phyloP scores from a whole-genome alignment of 768 basidiomycete genomes.

The Myochromella boudieri region DNA sequence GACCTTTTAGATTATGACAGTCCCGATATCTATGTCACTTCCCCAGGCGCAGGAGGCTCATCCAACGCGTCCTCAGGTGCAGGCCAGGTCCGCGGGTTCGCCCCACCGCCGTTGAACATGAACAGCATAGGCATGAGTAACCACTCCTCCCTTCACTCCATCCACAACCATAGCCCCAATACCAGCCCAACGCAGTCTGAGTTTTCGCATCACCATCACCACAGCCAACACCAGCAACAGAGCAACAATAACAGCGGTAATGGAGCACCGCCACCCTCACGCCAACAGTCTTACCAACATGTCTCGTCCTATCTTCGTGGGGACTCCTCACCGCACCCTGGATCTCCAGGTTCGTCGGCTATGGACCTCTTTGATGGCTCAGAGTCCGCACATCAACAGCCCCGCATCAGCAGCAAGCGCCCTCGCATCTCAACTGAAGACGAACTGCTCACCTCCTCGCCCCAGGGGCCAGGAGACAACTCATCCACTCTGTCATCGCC shows the following conservation, averaged over 20 bases:
- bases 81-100: constrained; percentile 35
- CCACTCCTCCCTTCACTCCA: constrained; percentile 30
- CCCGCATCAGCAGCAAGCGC: constrained; percentile 44
- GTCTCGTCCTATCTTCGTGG: constrained; percentile 35
- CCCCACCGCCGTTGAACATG: constrained; percentile 34
- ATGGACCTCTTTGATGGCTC: constrained; percentile 47
- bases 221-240: constrained; percentile 29
- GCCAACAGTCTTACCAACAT: constrained; percentile 64
- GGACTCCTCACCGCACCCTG: constrained; percentile 36
- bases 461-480: constrained; percentile 27
- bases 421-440: constrained; percentile 48
- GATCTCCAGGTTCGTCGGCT: constrained; percentile 39
- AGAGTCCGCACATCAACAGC: constrained; percentile 26
- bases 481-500: constrained; percentile 24
- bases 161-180: constrained; percentile 45
- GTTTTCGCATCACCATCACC: constrained; percentile 45
- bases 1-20: constrained; percentile 59
- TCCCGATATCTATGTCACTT: constrained; percentile 75
- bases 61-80: constrained; percentile 19
- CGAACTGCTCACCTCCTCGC: constrained; percentile 21
- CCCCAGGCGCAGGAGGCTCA: constrained; percentile 33
- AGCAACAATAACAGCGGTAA: constrained; percentile 32
- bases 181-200: constrained; percentile 30
- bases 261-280: constrained; percentile 43
- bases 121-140: constrained; percentile 37